Evolutionary conservation across 73 alveolate genomes (phyloP).

Genomic region (Tetrahymena malaccensis): DNA sequence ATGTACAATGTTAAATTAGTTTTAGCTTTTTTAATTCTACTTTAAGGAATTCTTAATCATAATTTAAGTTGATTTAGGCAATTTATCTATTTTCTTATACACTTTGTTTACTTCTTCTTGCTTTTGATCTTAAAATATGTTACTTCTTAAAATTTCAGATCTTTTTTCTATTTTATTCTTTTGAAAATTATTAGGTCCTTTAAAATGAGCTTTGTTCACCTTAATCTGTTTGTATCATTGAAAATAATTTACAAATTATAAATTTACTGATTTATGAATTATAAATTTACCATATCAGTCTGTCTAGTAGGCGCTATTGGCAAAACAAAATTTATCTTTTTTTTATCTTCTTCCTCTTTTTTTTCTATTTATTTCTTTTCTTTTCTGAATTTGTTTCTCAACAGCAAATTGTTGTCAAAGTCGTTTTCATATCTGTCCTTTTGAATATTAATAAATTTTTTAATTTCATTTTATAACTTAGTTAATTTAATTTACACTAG

Average conservation of each 20-base stretch:
- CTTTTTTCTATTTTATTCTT: neutral
- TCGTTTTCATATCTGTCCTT: neutral
- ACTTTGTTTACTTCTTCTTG: neutral
- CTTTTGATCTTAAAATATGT: neutral
- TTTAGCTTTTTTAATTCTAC: neutral
- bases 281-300: neutral
- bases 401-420: neutral
- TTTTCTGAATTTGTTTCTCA: neutral
- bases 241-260: neutral
- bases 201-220: neutral
- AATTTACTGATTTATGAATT: neutral
- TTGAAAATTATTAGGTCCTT: neutral
- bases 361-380: neutral
- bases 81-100: neutral
- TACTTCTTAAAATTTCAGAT: neutral
- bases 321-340: neutral
- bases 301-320: neutral
- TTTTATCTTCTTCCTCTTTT: neutral
- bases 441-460: neutral
- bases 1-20: neutral
- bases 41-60: neutral
- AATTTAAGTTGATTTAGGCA: neutral
- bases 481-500: neutral
- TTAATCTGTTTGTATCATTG: neutral
- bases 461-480: neutral